These are phyloP conservation scores for Torrubiellomyces zombiae DNA, from an alignment of 2,329 filamentous ascomycete species.

Conservation along the genomic window DNA sequence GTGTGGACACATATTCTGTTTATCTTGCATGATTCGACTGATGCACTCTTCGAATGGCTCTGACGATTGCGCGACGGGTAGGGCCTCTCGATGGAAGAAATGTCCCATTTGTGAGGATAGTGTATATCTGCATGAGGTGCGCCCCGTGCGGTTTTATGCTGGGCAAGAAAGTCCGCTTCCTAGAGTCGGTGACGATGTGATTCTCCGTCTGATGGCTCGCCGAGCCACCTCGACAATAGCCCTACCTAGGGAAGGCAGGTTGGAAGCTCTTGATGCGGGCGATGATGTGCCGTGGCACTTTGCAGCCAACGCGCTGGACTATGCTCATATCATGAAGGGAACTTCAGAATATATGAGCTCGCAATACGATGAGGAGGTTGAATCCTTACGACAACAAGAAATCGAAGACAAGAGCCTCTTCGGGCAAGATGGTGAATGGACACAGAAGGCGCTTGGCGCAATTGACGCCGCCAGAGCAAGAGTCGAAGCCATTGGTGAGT, in stretches of 20 bases:
- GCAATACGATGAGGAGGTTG: slow-evolving; percentile 67
- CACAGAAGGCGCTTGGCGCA: slow-evolving; percentile 60
- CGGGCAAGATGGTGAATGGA: slow-evolving; percentile 85
- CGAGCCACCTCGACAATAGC: slow-evolving; percentile 70
- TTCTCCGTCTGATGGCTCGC: slow-evolving; percentile 72
- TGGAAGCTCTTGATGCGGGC: slow-evolving; percentile 48
- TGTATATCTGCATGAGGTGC: slow-evolving; percentile 79
- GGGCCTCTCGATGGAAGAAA: slow-evolving; percentile 72
- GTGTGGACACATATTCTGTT: slow-evolving; percentile 92
- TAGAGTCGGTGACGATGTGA: slow-evolving; percentile 72
- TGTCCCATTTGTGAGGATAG: slow-evolving; percentile 92
- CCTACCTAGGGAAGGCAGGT: slow-evolving; percentile 63
- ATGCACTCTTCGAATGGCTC: slow-evolving; percentile 72
- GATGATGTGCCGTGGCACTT: slow-evolving; percentile 90
- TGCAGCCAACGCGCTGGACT: slow-evolving; percentile 84
- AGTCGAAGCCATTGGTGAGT: slow-evolving; percentile 31
- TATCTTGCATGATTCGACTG: slow-evolving; percentile 84
- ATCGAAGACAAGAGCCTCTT: slow-evolving; percentile 85
- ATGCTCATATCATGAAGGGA: slow-evolving; percentile 88
- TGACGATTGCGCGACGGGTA: slow-evolving; percentile 51
- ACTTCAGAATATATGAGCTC: slow-evolving; percentile 72
- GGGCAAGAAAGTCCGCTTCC: slow-evolving; percentile 75
- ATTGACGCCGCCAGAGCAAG: slow-evolving; percentile 66
- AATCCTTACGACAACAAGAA: slow-evolving; percentile 57
- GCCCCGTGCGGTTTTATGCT: slow-evolving; percentile 78